phyloP scores from a whole-genome alignment of 805 yeast species.

The Lipomyces yamanashiensis region DNA sequence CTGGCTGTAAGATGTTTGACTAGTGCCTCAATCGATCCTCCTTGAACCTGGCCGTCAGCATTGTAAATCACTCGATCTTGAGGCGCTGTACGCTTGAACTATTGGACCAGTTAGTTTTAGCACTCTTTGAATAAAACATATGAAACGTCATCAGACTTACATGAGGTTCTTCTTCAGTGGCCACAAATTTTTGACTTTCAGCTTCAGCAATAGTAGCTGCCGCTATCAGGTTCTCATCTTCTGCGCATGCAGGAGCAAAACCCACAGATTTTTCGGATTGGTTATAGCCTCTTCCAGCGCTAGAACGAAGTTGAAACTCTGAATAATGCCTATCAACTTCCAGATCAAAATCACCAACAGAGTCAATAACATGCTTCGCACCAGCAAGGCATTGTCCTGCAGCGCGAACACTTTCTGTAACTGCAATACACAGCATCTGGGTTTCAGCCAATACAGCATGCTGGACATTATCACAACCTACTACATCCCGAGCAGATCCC shows the following conservation, averaged over 20 bases:
- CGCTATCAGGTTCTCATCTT: background rate
- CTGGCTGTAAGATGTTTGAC: conserved; percentile 83
- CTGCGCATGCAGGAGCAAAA: background rate
- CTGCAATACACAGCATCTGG: conserved; percentile 33
- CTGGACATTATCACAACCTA: conserved; percentile 32
- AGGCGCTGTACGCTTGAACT: conserved; percentile 18
- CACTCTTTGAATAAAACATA: background rate
- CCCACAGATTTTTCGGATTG: conserved; percentile 8
- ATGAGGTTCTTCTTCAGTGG: background rate
- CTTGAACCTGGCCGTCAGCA: conserved; percentile 71
- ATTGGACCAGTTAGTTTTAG: no score
- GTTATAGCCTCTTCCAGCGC: background rate
- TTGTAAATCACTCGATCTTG: conserved; percentile 53
- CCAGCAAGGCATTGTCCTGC: conserved; percentile 46
- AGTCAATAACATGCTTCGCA: conserved; percentile 38
- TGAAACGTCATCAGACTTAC: background rate
- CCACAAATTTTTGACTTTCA: background rate
- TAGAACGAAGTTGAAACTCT: conserved; percentile 13
- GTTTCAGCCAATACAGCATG: conserved; percentile 10
- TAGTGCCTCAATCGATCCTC: conserved; percentile 80
- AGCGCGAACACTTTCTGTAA: conserved; percentile 44
- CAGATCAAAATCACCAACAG: conserved; percentile 42
- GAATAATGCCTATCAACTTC: conserved; percentile 24
- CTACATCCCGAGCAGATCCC: conserved; percentile 47
- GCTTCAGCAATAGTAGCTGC: conserved; percentile 1